Base-by-base conservation (phyloP, 306 rosid genomes). In the Comarum palustre region DNA sequence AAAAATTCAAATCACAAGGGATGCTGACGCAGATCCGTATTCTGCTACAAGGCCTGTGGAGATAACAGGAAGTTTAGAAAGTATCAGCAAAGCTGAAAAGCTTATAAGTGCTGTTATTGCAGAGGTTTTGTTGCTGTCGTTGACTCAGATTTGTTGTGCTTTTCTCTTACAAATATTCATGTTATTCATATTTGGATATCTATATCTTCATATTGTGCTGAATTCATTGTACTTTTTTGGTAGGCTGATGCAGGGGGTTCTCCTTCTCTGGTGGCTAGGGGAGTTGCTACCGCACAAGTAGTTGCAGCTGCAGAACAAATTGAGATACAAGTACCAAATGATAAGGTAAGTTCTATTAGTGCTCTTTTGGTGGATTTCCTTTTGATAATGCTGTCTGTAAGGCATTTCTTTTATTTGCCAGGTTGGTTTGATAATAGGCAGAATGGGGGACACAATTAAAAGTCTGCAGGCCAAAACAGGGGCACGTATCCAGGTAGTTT, bases 241-340 rank as follows among this genome's bases (percentile, higher is more conserved):
- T 85, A 91, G 99, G 99, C 99, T 80, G 99, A 95, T 84, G 99
- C 96, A 5, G 99, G 99, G 68, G 99, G 99, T 42, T 95, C 99
- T 75, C 99, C 97, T 43, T 80, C 99, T 45, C 90, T 91, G 79
- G 90, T 95, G 71, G 99, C 99, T 61, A 86, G 97, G 43, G 99
- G 99, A 59, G 84, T 90, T 52, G 85, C 96, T 27, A 71, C 93
- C 55, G 84, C 96, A 20, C 99, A 86, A 83, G 83, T 66, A 71
- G 78, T 69, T n/a, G 87, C 82, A 46, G 92, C 93, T n/a, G 79
- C 96, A 66, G 99, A 95, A 83, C 99, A 89, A 88, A 88, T 95
- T 73, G 93, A 95, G 86, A 74, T 95, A 67, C 97, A 90, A 88
- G 97, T 95, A 78, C 96, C 97, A 42, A 95, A 90, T 74, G 99